Conservation (phyloP, 768 basidiomycete genomes). For the Lactarius hengduanensis region DNA sequence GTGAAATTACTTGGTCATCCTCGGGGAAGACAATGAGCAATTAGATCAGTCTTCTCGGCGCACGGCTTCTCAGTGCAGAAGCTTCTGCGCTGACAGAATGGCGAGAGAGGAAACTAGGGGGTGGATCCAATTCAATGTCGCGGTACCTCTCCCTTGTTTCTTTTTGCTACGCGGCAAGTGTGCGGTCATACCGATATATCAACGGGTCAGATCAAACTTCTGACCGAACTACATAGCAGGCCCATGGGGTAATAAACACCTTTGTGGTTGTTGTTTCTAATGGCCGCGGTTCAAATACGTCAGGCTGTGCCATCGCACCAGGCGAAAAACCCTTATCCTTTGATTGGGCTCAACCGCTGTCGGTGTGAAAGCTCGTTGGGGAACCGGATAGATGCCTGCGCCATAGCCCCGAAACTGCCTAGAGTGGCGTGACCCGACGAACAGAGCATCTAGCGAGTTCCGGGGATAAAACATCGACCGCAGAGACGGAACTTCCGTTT, state of each 20-base stretch:
- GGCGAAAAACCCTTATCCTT: neutral
- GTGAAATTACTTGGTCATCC: neutral
- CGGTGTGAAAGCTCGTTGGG: neutral
- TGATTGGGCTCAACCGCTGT: neutral
- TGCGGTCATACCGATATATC: constrained; percentile 22
- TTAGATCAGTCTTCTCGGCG: neutral
- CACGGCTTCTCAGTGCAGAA: neutral
- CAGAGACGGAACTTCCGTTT: constrained; percentile 14
- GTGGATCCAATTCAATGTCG: constrained; percentile 5
- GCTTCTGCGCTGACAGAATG: constrained; percentile 4
- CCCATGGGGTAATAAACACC: constrained; percentile 13
- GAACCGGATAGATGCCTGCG: constrained; percentile 1
- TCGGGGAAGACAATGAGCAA: neutral
- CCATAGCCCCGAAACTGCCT: neutral
- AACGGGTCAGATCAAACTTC: constrained; percentile 5
- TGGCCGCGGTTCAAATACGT: neutral
- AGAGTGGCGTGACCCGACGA: neutral
- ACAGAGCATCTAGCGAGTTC: neutral
- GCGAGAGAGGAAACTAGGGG: constrained; percentile 3
- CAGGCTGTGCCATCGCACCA: neutral
- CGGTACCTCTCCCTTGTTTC: neutral
- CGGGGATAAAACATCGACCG: constrained; percentile 7
- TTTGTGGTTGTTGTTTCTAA: neutral
- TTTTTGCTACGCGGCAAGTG: constrained; percentile 19
- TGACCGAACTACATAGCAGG: constrained; percentile 7